These are phyloP conservation scores for Claviceps pusilla DNA, from an alignment of 2,329 filamentous ascomycete genomes.

Conservation along the genomic window DNA sequence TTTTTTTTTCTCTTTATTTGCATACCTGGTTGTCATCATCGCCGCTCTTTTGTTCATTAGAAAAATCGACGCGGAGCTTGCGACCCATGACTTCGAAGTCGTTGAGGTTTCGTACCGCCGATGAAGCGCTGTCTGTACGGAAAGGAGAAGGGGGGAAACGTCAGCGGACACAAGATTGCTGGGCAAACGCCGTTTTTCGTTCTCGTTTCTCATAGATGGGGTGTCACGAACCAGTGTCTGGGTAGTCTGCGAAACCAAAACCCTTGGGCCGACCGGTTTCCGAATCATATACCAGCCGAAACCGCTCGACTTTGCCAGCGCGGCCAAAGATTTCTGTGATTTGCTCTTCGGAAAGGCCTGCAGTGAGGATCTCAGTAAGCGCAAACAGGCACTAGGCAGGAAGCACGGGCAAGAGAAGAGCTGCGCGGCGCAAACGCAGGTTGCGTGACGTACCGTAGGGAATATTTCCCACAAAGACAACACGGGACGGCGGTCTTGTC, in stretches of 20 bases:
- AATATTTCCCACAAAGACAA: conserved; percentile 76
- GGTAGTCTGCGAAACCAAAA: conserved; percentile 92
- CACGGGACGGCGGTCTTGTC: conserved; percentile 59
- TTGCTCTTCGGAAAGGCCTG: conserved; percentile 89
- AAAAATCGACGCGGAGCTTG: conserved; percentile 89
- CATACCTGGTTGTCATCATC: conserved; percentile 30
- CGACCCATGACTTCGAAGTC: conserved; percentile 90
- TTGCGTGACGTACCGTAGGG: conserved; percentile 50
- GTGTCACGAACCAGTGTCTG: conserved; percentile 55
- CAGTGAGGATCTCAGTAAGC: conserved; percentile 8
- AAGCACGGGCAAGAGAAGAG: not conserved
- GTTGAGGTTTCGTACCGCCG: conserved; percentile 88
- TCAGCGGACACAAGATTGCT: not conserved
- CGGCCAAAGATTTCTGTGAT: conserved; percentile 87
- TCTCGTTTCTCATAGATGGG: not conserved
- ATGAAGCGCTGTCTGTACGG: conserved; percentile 57
- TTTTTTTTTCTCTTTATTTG: not conserved
- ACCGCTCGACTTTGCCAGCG: conserved; percentile 79
- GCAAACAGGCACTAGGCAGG: not conserved
- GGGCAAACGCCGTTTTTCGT: not conserved
- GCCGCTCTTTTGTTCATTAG: conserved; percentile 71
- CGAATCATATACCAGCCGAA: conserved; percentile 86
- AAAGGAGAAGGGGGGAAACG: conserved; percentile 7
- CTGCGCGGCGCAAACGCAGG: not conserved
- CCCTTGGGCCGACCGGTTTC: conserved; percentile 91